Evolutionary conservation across 441 rosid species (phyloP), one percentile per base, ranked within the genome.

Genomic region (Arabidopsis lyrata): DNA sequence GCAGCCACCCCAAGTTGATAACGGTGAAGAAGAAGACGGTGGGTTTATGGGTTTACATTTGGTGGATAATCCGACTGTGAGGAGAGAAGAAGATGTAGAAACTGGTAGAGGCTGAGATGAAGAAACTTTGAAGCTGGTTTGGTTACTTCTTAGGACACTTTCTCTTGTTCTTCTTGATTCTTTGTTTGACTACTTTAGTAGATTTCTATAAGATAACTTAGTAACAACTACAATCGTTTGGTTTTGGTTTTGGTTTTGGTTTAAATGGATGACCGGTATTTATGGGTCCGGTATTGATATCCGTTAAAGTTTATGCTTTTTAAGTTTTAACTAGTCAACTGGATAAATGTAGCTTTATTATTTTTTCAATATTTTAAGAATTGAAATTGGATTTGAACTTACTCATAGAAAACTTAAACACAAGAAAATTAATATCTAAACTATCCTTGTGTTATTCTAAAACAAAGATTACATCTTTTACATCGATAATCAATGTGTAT

Each of bases 41-140:
- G 86, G 87, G 63, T 82, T 60, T 64, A 58, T 79, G 72, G 88
- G 89, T 39, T 61, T 86, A 47, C 86, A 82, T 68, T 72, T 85
- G 77, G 81, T 68, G 49, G 64, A 47, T 34, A 70, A 74, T 59
- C 71, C 86, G 47, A 68, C 42, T 77, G 57, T 67, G 58, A 66
- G 71, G 54, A 72, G 77, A 41, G n/a, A 41, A 61, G 81, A 61
- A 35, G 90, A 84, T 64, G 59, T 77, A 29, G 90, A 86, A 79
- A 44, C 57, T 1, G 85, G 84, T 52, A 76, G 79, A 66, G 72
- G 81, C 32, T 83, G 66, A 79, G 53, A 68, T 10, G 42, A 61
- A 60, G 34, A 67, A 1, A 31, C 34, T 22, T 22, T 48, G 54
- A 72, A 60, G 65, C 32, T 53, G 34, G 12, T 49, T 58, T 65